Base-by-base conservation (phyloP, 2,329 filamentous ascomycete species). In the Aspergillus ochraceus region DNA sequence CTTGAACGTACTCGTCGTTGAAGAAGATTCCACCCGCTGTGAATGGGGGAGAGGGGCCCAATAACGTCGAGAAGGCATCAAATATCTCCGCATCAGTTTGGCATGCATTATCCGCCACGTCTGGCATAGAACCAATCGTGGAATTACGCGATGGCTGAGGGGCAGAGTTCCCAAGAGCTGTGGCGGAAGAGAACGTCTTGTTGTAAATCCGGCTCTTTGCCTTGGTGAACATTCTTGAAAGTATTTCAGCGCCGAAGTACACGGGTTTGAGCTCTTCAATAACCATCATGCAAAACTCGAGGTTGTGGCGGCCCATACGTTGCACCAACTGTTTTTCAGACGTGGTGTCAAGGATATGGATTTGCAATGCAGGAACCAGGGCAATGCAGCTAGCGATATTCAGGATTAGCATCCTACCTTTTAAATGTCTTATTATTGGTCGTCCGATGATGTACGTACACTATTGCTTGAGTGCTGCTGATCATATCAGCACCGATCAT, bases 281-380 rank as follows among this genome's bases (percentile, higher is more conserved):
- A 19, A 58, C 50, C 22, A 58, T 24, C 55, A 58, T 58, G 47
- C 55, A 54, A 11, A 58, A 36, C 6, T 58, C 49, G 9, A 58
- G 50, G 14, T 53, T 52, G 12, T 58, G 55, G 10, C 49, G 19
- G 17, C 49, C 50, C 22, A 58, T 20, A 24, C 55, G 55, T 58
- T 39, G 49, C 19, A 54, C 9, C 26, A 58, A 26, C 49, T 11
- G 49, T 14, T 49, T 47, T 12, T 19, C 24, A 24, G 55, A 58
- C 17, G 26, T 30, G 14, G 36, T 17, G 50, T 53, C 36, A 19
- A 53, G 42, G 9, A 58, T 24, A 20, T 58, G 55, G 55, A 54
- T 54, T 58, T 58, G 55, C 50, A 58, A 36, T 19, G 55, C 6
- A 19, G 55, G 55, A 22, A 53, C 50, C 20, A 58, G 20, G 10